A percentile compares a stretch with the other conserved stretches of the same genome.
Conservation (phyloP, 768 basidiomycete species). For the Pilatotrama ljubarskyi region DNA sequence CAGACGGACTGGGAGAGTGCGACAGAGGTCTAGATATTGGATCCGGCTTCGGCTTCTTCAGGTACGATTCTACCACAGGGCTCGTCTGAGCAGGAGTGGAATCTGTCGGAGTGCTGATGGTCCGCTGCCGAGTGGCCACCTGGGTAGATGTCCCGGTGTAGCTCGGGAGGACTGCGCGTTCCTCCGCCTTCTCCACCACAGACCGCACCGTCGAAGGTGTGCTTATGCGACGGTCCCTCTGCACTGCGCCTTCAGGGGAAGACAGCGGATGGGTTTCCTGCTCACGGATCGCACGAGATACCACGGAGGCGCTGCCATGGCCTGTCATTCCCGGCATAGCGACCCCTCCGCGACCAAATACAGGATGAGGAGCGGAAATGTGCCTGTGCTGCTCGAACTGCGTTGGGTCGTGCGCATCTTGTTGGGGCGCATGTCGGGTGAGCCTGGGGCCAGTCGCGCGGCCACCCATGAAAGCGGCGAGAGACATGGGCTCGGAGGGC, state of each 20-base stretch:
- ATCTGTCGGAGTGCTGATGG: constrained; percentile 48
- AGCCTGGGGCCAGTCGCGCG: constrained; percentile 72
- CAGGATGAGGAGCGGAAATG: constrained; percentile 57
- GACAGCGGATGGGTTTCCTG: constrained; percentile 7
- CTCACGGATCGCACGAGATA: constrained; percentile 12
- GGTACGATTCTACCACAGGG: not conserved
- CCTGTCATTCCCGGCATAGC: constrained; percentile 73
- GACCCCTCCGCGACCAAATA: constrained; percentile 73
- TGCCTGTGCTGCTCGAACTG: constrained; percentile 64
- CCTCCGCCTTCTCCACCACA: constrained; percentile 42
- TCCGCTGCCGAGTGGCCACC: constrained; percentile 44
- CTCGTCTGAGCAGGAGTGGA: constrained; percentile 3
- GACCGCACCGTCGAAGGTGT: constrained; percentile 37
- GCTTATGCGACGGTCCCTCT: constrained; percentile 34
- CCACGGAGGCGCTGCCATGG: constrained; percentile 18
- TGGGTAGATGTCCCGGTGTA: constrained; percentile 28
- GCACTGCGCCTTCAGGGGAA: not conserved
- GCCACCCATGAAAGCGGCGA: constrained; percentile 83
- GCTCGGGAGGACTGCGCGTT: constrained; percentile 33
- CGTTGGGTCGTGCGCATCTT: constrained; percentile 61
- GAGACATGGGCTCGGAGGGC: constrained; percentile 55
- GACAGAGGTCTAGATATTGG: constrained; percentile 7
- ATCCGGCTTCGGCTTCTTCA: constrained; percentile 8
- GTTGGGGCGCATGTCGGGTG: constrained; percentile 71
- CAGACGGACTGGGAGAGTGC: constrained; percentile 8